Conservation (phyloP, 139 green algal species). For the Desmodesmus armatus region DNA sequence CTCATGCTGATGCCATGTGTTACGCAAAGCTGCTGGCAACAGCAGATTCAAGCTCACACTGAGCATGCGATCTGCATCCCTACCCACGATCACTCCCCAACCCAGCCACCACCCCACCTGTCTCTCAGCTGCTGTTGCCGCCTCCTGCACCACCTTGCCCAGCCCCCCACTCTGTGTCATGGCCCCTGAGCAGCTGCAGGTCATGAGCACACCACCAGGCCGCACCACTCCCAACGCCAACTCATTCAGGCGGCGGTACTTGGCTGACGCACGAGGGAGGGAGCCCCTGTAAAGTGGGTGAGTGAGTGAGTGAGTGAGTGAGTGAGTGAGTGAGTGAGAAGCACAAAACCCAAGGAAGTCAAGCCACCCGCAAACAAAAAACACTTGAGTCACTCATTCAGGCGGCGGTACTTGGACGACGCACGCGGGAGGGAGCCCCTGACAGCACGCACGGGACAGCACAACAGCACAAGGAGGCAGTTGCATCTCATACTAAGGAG, state of each 20-base stretch:
- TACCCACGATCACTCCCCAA: too few relatives aligned
- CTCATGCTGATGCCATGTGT: not conserved
- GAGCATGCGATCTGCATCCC: too few relatives aligned
- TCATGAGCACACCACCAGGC: constrained; percentile 92
- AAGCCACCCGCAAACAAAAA: too few relatives aligned
- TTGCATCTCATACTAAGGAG: too few relatives aligned
- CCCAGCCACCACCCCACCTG: constrained; percentile 41
- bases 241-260: constrained; percentile 84
- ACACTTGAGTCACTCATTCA: too few relatives aligned
- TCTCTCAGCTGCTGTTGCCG: constrained; percentile 39
- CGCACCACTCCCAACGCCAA: constrained; percentile 78
- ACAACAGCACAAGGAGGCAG: too few relatives aligned
- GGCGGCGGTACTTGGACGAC: constrained; percentile 69
- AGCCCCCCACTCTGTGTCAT: constrained; percentile 83
- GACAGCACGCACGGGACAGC: too few relatives aligned
- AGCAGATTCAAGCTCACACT: not conserved
- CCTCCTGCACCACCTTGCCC: constrained; percentile 56
- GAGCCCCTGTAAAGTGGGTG: not conserved
- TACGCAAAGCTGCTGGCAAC: too few relatives aligned
- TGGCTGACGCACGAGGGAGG: constrained; percentile 46
- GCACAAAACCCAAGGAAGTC: too few relatives aligned
- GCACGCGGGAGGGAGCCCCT: constrained; percentile 32
- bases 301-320: too few relatives aligned
- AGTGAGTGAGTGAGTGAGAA: too few relatives aligned
- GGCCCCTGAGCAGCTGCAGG: constrained; percentile 92